A percentile compares a stretch with the other conserved stretches of the same genome.
phyloP scores from a whole-genome alignment of 768 basidiomycete species.

The Panellus pusillus region DNA sequence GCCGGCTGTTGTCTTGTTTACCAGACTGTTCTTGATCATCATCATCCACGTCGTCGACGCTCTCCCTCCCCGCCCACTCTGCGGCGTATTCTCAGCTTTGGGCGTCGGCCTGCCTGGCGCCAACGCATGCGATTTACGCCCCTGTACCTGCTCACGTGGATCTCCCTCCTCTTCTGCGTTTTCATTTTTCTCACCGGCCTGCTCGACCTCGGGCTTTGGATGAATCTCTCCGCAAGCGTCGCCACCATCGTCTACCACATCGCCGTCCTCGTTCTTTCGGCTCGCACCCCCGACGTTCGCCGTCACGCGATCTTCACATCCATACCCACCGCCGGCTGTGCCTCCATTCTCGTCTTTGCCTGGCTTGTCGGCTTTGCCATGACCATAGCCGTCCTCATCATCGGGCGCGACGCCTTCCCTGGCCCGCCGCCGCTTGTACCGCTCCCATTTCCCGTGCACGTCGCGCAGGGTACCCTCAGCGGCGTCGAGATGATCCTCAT shows the following conservation, averaged over 20 bases:
- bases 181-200: slow-evolving; percentile 8
- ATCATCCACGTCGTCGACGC: neutral
- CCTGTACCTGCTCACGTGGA: slow-evolving; percentile 15
- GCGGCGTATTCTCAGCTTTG: neutral
- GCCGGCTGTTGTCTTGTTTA: too few species aligned
- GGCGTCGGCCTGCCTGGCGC: neutral
- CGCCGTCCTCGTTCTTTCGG: slow-evolving; percentile 13
- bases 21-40: too few species aligned
- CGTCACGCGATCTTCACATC: slow-evolving; percentile 3
- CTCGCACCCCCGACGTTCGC: slow-evolving; percentile 4
- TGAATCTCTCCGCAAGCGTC: slow-evolving; percentile 12
- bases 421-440: slow-evolving; percentile 15
- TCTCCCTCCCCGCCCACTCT: neutral
- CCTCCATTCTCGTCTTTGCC: slow-evolving; percentile 17
- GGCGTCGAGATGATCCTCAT: slow-evolving; percentile 7
- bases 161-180: slow-evolving; percentile 5
- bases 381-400: slow-evolving; percentile 11
- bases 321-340: slow-evolving; percentile 14
- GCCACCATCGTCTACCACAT: slow-evolving; percentile 15
- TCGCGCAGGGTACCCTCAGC: slow-evolving; percentile 2
- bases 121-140: neutral
- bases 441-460: slow-evolving; percentile 12
- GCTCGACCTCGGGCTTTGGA: slow-evolving; percentile 17
- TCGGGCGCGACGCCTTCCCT: slow-evolving; percentile 9
- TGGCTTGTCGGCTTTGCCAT: slow-evolving; percentile 15